Conservation (phyloP, 441 rosid species). For the Erodium trifolium region DNA sequence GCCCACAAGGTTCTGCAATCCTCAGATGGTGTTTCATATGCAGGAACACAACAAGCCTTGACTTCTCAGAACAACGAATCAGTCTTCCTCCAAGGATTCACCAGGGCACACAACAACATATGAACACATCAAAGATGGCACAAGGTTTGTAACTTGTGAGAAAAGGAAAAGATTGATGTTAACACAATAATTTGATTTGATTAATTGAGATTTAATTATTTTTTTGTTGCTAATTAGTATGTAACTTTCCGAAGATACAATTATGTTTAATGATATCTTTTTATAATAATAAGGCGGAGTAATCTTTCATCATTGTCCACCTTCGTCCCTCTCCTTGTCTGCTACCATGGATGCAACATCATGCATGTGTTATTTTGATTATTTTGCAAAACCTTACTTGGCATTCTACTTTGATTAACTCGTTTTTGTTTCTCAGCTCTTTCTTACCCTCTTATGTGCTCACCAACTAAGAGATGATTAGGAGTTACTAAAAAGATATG, state of each 20-base stretch:
- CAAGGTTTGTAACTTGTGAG: constrained; percentile 22
- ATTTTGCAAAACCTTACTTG: neutral
- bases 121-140: constrained; percentile 9
- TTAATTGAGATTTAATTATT: constrained; percentile 13
- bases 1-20: neutral
- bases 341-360: constrained; percentile 28
- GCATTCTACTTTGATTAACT: neutral
- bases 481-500: too few relatives aligned
- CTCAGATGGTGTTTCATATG: neutral
- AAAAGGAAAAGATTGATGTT: constrained; percentile 13
- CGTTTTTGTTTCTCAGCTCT: neutral
- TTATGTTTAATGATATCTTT: neutral
- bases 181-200: constrained; percentile 25
- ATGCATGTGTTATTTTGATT: constrained; percentile 13
- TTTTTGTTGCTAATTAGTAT: neutral
- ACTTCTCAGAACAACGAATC: constrained; percentile 1
- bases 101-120: constrained; percentile 19
- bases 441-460: too few relatives aligned
- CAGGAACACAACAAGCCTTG: constrained; percentile 4
- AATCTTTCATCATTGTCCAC: constrained; percentile 26
- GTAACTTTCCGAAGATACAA: too few relatives aligned
- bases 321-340: constrained; percentile 54
- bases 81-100: constrained; percentile 9
- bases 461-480: too few relatives aligned
- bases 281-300: constrained; percentile 30